Percentiles rank a stretch among this genome's conserved stretches.
These are phyloP conservation scores for Nicotiana sylvestris DNA, from an alignment of 257 asterid genomes.

Conservation along the genomic window DNA sequence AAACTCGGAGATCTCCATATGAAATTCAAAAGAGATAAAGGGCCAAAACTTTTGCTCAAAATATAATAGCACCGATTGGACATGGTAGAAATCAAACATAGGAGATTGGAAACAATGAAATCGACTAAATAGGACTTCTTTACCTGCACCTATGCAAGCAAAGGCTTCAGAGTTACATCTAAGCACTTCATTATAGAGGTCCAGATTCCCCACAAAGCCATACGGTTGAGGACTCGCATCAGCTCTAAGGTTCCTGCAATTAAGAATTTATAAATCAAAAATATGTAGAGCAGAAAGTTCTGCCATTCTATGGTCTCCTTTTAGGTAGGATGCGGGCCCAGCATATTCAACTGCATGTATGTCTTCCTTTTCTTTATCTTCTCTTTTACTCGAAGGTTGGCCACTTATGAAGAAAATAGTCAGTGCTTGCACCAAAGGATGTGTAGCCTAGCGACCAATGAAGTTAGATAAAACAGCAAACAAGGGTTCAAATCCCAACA, in stretches of 20 bases:
- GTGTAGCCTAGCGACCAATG: no score
- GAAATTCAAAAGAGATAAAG: neutral
- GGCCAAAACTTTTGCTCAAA: neutral
- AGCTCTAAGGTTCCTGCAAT: slow-evolving; percentile 73
- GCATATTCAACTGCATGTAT: neutral
- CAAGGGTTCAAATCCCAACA: no score
- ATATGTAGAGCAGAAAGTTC: neutral
- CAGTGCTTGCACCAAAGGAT: no score
- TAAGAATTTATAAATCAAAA: slow-evolving; percentile 24
- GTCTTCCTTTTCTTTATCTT: neutral
- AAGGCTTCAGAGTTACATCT: slow-evolving; percentile 63
- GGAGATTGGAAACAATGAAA: slow-evolving; percentile 3
- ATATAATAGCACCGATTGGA: neutral
- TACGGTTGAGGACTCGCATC: slow-evolving; percentile 41
- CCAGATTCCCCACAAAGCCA: slow-evolving; percentile 48
- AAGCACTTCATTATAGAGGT: slow-evolving; percentile 61
- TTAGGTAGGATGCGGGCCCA: neutral
- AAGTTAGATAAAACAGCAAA: no score
- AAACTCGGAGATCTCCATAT: no score
- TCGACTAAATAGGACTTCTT: slow-evolving; percentile 35
- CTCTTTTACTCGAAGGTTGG: neutral
- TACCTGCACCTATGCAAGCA: slow-evolving; percentile 61
- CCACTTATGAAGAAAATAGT: neutral
- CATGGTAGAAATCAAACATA: neutral
- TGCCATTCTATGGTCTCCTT: neutral